Base-by-base conservation (phyloP, 2,329 filamentous ascomycete species). In the Penicillium freii region DNA sequence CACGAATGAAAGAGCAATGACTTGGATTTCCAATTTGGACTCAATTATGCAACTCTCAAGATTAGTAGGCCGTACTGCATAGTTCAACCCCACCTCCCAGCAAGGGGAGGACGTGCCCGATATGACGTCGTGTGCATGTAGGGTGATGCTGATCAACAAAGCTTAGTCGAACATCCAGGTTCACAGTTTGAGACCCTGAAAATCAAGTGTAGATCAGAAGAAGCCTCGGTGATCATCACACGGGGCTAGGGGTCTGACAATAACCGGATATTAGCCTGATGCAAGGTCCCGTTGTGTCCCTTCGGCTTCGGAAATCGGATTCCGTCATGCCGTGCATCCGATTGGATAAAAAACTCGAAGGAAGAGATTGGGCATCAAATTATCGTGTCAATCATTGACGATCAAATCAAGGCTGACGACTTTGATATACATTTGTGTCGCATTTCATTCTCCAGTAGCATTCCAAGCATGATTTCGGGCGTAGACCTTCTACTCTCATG, bases 301-400 rank as follows among this genome's bases (percentile, higher is more conserved):
- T 51, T 53, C 25, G 34, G 29, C 15, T 21, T 33, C 54, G 54
- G 54, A 56, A 56, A 42, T 40, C 49, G 33, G 29, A 21, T 56
- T 47, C 54, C 54, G 54, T 9, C 19, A 31, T 44, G 54, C 54
- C 54, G 54, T 21, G 43, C 23, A 42, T 53, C 42, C 42, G 27
- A 57, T 53, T 57, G 54, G 49, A 36, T 25, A 5, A 13, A 40
- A 48, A 31, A 1, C 2, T 23, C 19, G 2, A 27, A n/a, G 40
- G 11, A 33, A 33, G 19, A 21, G 4, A n/a, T 29, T 55, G 33
- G 38, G n/a, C 15, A 31, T 45, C 39, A 31, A 52, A 45, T 43
- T 52, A 45, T 44, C 17, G 17, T 27, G 50, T 36, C 21, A 51
- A 51, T 50, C 38, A 36, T 15, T 33, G 46, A 19, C n/a, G 38